Conservation (phyloP, 2,329 filamentous ascomycete genomes). For the Neurospora sp. region DNA sequence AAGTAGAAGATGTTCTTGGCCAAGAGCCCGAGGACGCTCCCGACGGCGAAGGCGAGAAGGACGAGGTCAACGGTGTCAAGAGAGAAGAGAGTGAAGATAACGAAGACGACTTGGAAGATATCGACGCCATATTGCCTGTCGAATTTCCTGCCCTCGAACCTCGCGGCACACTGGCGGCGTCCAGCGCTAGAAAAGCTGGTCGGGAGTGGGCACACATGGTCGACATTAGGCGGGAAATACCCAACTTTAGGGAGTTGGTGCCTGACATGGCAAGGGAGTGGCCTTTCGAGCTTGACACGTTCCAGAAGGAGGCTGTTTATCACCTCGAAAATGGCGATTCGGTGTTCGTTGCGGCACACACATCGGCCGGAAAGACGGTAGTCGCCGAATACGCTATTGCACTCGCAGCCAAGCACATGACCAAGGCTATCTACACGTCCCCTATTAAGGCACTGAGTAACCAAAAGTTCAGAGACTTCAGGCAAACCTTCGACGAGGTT, state of each 20-base stretch:
- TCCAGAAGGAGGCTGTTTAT: slow-evolving; percentile 97
- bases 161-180: slow-evolving; percentile 63
- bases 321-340: slow-evolving; percentile 95
- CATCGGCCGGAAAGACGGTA: slow-evolving; percentile 94
- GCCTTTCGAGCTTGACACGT: slow-evolving; percentile 95
- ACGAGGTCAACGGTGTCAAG: slow-evolving; percentile 19
- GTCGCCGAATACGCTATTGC: slow-evolving; percentile 98
- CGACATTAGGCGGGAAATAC: slow-evolving; percentile 82
- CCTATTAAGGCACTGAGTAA: slow-evolving; percentile 98
- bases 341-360: slow-evolving; percentile 95
- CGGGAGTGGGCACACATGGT: slow-evolving; percentile 98
- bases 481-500: slow-evolving; percentile 83
- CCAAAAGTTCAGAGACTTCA: slow-evolving; percentile 96
- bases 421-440: slow-evolving; percentile 97
- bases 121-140: slow-evolving; percentile 80
- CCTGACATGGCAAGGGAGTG: slow-evolving; percentile 94
- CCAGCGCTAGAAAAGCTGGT: slow-evolving; percentile 62
- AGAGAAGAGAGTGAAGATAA: slow-evolving; percentile 24
- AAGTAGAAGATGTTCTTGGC: slow-evolving; percentile 55
- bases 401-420: slow-evolving; percentile 96
- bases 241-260: slow-evolving; percentile 89
- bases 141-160: slow-evolving; percentile 91
- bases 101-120: slow-evolving; percentile 47
- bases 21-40: slow-evolving; percentile 33
- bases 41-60: slow-evolving; percentile 22